Conservation (phyloP, 208 protist species). For the Balamuthia mandrillaris region DNA sequence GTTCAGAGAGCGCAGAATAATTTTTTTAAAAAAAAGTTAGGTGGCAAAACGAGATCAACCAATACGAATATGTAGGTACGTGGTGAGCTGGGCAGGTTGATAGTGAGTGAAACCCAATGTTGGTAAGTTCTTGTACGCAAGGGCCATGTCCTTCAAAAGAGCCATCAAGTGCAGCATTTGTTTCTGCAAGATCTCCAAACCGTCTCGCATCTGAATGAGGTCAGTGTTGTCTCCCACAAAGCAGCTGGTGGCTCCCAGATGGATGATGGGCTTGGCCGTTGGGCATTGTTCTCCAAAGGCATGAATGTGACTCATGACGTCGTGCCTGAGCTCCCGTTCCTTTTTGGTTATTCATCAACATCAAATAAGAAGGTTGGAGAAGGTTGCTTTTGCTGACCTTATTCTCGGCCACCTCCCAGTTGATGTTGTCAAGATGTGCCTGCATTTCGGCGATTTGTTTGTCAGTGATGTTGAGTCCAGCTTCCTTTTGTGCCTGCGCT, state of each 20-base stretch:
- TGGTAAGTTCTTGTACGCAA: constrained; percentile 56
- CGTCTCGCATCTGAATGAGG: constrained; percentile 62
- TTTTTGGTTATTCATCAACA: no score
- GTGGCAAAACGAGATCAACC: no score
- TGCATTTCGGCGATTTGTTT: constrained; percentile 65
- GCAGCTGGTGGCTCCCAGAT: constrained; percentile 71
- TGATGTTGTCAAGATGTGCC: constrained; percentile 47
- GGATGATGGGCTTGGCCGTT: constrained; percentile 66
- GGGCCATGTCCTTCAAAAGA: constrained; percentile 12
- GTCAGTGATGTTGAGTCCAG: constrained; percentile 63
- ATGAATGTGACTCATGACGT: constrained; percentile 75
- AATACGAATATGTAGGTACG: no score
- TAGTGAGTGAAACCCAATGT: constrained; percentile 72
- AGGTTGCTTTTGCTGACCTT: no score
- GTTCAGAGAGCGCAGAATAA: no score
- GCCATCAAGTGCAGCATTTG: constrained; percentile 37
- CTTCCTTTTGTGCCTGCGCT: constrained; percentile 53
- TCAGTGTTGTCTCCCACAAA: constrained; percentile 75
- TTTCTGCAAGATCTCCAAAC: constrained; percentile 43
- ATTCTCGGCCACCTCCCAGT: constrained; percentile 56
- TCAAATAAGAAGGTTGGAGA: background rate
- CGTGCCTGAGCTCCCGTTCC: constrained; percentile 62
- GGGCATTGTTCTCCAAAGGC: constrained; percentile 47
- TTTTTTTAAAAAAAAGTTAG: no score
- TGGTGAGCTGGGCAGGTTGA: constrained; percentile 73